Conservation (phyloP, 495 filamentous ascomycete genomes). For the Extremus antarcticus region DNA sequence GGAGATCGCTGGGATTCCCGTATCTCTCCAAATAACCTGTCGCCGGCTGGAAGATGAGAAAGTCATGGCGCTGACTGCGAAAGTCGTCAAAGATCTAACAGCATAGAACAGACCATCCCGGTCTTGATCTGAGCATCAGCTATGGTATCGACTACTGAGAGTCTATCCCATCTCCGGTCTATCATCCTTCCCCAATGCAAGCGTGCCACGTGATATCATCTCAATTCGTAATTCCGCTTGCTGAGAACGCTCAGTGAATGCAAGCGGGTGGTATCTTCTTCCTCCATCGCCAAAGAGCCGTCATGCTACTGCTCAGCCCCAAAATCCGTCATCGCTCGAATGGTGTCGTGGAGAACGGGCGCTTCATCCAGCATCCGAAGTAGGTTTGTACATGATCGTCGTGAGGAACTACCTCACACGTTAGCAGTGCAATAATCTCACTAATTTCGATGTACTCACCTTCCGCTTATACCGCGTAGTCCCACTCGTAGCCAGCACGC, state of each 20-base stretch:
- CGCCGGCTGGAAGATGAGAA: slow-evolving; percentile 23
- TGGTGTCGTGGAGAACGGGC: neutral
- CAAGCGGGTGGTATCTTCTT: no score
- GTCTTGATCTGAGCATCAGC: no score
- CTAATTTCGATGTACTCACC: slow-evolving; percentile 40
- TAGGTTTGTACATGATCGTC: slow-evolving; percentile 94
- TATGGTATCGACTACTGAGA: no score
- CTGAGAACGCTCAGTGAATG: no score
- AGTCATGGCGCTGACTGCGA: slow-evolving; percentile 21
- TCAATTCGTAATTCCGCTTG: no score
- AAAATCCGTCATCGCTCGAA: no score
- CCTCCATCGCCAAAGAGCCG: no score
- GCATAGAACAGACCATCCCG: no score
- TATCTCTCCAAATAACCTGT: slow-evolving; percentile 17
- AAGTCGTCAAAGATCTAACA: slow-evolving; percentile 15
- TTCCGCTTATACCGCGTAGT: slow-evolving; percentile 95
- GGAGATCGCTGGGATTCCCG: slow-evolving; percentile 17
- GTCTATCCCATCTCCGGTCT: no score
- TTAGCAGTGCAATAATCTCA: slow-evolving; percentile 15
- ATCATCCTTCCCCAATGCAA: no score
- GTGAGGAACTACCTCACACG: slow-evolving; percentile 67
- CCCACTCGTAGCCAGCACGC: slow-evolving; percentile 88
- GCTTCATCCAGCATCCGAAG: slow-evolving; percentile 29
- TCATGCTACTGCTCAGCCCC: no score
- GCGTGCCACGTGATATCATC: no score